A percentile compares a stretch with the other conserved stretches of the same genome.
Conservation (phyloP, 805 yeast genomes). For the Huiozyma sinensis region DNA sequence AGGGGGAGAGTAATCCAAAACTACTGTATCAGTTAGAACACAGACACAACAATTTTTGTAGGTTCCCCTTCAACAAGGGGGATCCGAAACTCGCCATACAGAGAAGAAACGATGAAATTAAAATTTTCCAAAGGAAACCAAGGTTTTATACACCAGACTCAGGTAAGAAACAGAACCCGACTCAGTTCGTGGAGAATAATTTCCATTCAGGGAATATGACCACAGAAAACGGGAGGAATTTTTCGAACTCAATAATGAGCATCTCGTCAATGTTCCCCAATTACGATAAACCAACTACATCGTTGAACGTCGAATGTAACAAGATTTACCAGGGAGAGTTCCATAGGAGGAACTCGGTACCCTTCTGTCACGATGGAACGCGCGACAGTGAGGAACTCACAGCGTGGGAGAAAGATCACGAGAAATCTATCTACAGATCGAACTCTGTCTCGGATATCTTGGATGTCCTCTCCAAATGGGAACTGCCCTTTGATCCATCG, state of each 20-base stretch:
- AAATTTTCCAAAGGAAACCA: neutral
- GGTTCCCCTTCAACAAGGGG: conserved; percentile 15
- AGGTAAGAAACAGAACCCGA: conserved; percentile 1
- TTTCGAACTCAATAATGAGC: conserved; percentile 11
- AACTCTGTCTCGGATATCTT: conserved; percentile 19
- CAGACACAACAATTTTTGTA: conserved; percentile 10
- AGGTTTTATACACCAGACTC: neutral
- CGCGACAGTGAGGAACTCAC: neutral
- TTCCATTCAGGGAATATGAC: neutral
- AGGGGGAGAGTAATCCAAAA: conserved; percentile 37
- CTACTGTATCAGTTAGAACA: neutral
- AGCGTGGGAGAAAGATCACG: neutral
- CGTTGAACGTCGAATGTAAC: conserved; percentile 10
- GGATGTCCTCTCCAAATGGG: conserved; percentile 21
- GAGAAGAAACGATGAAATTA: neutral
- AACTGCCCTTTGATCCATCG: conserved; percentile 24
- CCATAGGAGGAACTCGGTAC: conserved; percentile 20
- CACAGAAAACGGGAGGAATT: neutral
- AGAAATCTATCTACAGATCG: conserved; percentile 9
- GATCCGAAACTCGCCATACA: conserved; percentile 13
- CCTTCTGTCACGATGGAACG: conserved; percentile 10
- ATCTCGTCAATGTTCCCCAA: conserved; percentile 20
- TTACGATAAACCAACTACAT: conserved; percentile 15
- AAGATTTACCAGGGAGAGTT: conserved; percentile 17
- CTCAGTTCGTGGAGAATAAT: conserved; percentile 1